Evolutionary conservation across 2,329 filamentous ascomycete species (phyloP).

Genomic region (Epichloe scottii): DNA sequence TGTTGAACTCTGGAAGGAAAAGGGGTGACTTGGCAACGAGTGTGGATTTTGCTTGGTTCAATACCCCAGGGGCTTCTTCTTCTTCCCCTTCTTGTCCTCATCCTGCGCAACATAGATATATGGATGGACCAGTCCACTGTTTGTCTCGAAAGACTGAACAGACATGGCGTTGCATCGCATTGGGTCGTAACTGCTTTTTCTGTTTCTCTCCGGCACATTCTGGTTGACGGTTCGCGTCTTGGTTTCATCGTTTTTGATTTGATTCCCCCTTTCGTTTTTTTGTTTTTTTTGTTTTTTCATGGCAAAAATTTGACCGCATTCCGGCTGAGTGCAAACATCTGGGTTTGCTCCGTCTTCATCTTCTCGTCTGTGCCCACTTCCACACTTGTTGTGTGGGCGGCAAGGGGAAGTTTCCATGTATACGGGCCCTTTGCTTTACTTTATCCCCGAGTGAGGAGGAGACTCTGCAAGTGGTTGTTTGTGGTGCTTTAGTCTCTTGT

Average conservation of each 20-base stretch:
- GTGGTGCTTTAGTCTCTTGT: background rate
- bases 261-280: constrained; percentile 6
- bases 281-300: constrained; percentile 1
- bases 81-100: background rate
- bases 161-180: constrained; percentile 3
- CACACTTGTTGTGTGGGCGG: background rate
- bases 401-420: background rate
- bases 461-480: background rate
- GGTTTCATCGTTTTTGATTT: background rate
- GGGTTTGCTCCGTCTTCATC: background rate
- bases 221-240: background rate
- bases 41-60: background rate
- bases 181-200: background rate
- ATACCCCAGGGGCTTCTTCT: background rate
- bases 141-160: background rate
- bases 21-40: no score
- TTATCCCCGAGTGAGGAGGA: background rate
- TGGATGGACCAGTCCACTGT: constrained; percentile 1
- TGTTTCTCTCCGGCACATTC: background rate
- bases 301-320: background rate
- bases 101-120: background rate
- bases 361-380: background rate
- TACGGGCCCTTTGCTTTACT: background rate
- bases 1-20: background rate
- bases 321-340: background rate